These are phyloP conservation scores for Sarocladium strictum DNA, from an alignment of 2,329 filamentous ascomycete genomes.

Conservation along the genomic window DNA sequence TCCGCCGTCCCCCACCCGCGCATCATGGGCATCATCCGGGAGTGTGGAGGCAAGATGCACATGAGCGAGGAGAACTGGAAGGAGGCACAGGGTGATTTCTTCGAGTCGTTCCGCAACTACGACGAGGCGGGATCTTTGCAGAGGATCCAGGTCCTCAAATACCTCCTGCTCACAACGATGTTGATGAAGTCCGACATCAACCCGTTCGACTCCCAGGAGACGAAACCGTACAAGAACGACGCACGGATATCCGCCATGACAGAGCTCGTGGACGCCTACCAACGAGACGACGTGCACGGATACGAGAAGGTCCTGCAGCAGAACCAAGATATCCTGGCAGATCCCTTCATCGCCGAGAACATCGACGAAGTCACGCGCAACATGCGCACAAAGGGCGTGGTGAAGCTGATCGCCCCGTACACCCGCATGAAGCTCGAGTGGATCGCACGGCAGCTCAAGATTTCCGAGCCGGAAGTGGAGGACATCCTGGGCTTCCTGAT, in stretches of 20 bases:
- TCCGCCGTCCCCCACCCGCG: constrained; percentile 98
- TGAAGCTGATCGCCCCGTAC: constrained; percentile 92
- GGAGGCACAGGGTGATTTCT: constrained; percentile 94
- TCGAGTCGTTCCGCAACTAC: constrained; percentile 98
- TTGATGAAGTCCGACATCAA: constrained; percentile 98
- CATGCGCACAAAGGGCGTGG: constrained; percentile 92
- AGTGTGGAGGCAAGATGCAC: constrained; percentile 99
- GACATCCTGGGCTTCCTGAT: constrained; percentile 96
- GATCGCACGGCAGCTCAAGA: constrained; percentile 83
- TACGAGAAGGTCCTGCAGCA: constrained; percentile 85
- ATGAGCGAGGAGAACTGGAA: constrained; percentile 99
- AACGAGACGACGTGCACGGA: constrained; percentile 85
- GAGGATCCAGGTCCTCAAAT: constrained; percentile 95
- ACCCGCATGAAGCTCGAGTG: constrained; percentile 84
- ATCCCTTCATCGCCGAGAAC: constrained; percentile 96
- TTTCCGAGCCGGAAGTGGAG: constrained; percentile 79
- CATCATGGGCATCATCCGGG: constrained; percentile 98
- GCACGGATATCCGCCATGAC: constrained; percentile 96
- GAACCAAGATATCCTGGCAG: constrained; percentile 82
- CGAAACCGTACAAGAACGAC: constrained; percentile 95
- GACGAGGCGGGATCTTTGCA: constrained; percentile 96
- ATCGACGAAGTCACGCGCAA: constrained; percentile 98
- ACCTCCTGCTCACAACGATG: constrained; percentile 94
- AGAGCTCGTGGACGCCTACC: constrained; percentile 91
- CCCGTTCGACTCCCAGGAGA: constrained; percentile 97